These are phyloP conservation scores for Blattamonas nauphoetae DNA, from an alignment of 78 protist genomes.

Conservation along the genomic window DNA sequence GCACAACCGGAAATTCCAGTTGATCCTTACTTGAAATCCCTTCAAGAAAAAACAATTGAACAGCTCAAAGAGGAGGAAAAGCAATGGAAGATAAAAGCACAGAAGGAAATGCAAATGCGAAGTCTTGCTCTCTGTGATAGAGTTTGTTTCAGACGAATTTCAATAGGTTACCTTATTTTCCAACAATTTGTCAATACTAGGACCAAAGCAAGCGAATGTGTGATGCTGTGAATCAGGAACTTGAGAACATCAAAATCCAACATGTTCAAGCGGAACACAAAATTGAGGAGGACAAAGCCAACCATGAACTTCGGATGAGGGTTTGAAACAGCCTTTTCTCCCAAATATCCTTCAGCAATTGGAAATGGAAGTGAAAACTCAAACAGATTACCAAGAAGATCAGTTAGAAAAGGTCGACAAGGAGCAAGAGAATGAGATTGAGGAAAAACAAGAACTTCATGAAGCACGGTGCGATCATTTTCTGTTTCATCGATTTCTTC, in stretches of 20 bases:
- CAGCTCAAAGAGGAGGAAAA: background rate
- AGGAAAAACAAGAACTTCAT: background rate
- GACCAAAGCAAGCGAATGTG: background rate
- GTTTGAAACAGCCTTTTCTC: background rate
- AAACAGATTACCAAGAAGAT: background rate
- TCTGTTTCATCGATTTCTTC: background rate
- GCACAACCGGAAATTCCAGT: background rate
- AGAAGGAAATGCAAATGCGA: background rate
- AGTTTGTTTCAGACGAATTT: background rate
- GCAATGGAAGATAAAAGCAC: background rate
- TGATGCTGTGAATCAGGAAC: background rate
- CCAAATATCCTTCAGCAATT: background rate
- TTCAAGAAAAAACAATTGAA: background rate
- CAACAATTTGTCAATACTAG: background rate
- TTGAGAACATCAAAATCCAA: background rate
- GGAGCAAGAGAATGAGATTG: background rate
- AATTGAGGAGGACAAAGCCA: background rate
- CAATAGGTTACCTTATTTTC: too few relatives aligned
- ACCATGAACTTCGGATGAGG: background rate
- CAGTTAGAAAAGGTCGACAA: background rate
- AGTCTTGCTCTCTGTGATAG: background rate
- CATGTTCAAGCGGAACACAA: background rate
- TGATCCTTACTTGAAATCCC: background rate
- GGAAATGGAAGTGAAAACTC: background rate
- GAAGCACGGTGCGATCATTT: background rate